Evolutionary conservation across 192 early-diverging fungal genomes (phyloP), one percentile per base, ranked within the genome.

Genomic region (Linnemannia hyalina): DNA sequence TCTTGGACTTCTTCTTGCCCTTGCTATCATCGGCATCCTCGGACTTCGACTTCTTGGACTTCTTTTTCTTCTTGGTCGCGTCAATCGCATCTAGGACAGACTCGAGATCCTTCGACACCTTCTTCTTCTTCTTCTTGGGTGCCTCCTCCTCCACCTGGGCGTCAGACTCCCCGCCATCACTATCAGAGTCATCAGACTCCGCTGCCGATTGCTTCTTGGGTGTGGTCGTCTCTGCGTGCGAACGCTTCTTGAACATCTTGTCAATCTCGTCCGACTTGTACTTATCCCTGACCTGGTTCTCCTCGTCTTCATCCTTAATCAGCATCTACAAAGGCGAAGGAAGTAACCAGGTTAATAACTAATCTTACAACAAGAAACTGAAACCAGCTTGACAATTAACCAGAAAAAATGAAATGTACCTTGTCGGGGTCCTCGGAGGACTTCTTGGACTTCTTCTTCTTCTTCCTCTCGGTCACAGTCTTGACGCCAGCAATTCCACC

Each of bases 51-150:
- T 87, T 90, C 71, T 91, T 86, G n/a, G 78, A 69, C 85, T 90
- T 89, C 80, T 90, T 85, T 80, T 89, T 86, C 82, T 89, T 82
- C 80, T 91, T 91, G 46, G 90, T 93, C 1, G 90, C 91, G 20
- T 89, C 86, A 71, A 94, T 91, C 6, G 92, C 92, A 38, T 90
- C 89, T 78, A 94, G 69, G 11, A 94, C 91, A 54, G 78, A 82
- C 8, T 70, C 89, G 40, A 94, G 76, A 65, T 91, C 90, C 72
- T 91, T 92, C 29, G 87, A 85, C 1, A 87, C 57, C 75, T 88
- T 88, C 69, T 90, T 89, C 83, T 89, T 91, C 70, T 91, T 92
- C 40, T 82, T 89, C 77, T 88, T 88, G 35, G 88, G 76, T 23
- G 35, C 83, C 13, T 73, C 65, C 73, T 88, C 80, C 16, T 90